Conservation (phyloP, 2,329 filamentous ascomycete genomes). For the Chaetomiaceae sp. region DNA sequence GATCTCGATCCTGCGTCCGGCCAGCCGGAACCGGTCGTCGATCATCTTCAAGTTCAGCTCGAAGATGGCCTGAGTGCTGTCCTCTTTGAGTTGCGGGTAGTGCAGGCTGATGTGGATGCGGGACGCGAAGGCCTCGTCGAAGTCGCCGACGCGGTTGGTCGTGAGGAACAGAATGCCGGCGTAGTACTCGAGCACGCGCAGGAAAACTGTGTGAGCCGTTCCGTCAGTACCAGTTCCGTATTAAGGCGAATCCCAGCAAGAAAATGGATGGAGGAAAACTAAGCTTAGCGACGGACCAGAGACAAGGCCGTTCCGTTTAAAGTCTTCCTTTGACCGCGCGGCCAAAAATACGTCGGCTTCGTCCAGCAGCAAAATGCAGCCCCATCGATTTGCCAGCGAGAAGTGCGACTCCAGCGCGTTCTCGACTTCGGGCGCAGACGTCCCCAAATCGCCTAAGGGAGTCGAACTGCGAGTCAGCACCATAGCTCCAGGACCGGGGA, state of each 20-base stretch:
- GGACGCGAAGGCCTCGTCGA: conserved; percentile 34
- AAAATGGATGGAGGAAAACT: too few relatives aligned
- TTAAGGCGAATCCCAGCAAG: neutral
- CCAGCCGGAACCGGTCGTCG: neutral
- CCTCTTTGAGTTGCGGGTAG: neutral
- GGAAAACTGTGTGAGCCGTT: conserved; percentile 17
- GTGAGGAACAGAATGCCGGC: conserved; percentile 28
- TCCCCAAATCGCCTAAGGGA: conserved; percentile 13
- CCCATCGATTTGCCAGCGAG: conserved; percentile 17
- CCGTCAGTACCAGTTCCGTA: neutral
- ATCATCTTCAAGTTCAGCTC: conserved; percentile 1
- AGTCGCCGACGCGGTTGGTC: conserved; percentile 30
- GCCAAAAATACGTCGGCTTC: conserved; percentile 29
- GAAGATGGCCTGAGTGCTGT: conserved; percentile 10
- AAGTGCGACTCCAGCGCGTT: conserved; percentile 12
- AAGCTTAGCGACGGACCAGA: conserved; percentile 9
- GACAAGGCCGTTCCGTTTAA: conserved; percentile 25
- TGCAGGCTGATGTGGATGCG: conserved; percentile 17
- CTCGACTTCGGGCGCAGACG: conserved; percentile 16
- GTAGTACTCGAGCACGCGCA: conserved; percentile 28
- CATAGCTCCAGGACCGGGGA: too few relatives aligned
- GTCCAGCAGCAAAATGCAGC: conserved; percentile 22
- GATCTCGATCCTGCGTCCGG: neutral
- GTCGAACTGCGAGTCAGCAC: neutral
- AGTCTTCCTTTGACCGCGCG: conserved; percentile 15